These are phyloP conservation scores for Salix purpurea DNA, from an alignment of 345 rosid species.

Conservation along the genomic window DNA sequence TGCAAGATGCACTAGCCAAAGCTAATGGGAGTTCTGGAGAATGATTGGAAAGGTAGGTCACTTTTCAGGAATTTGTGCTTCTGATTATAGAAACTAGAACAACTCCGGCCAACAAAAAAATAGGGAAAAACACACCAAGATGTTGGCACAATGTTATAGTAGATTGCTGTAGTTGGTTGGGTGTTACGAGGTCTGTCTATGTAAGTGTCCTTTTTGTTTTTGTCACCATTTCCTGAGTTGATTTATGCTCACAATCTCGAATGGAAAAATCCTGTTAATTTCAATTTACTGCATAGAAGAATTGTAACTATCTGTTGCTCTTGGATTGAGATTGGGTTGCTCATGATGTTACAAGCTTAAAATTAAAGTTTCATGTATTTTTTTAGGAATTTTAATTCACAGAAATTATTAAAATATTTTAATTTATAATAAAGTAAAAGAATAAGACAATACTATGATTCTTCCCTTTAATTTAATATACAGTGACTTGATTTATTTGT, in stretches of 20 bases:
- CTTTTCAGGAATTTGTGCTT: neutral
- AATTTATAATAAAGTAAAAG: no score
- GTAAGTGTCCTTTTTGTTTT: neutral
- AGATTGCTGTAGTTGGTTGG: neutral
- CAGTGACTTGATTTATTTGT: no score
- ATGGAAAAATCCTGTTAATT: neutral
- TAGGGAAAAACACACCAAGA: neutral
- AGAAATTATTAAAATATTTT: no score
- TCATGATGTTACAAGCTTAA: no score
- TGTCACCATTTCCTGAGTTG: neutral
- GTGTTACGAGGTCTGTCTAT: neutral
- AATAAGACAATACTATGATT: no score
- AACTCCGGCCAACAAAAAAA: neutral
- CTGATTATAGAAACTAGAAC: neutral
- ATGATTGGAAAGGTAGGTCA: slow-evolving; percentile 10
- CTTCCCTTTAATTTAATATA: no score
- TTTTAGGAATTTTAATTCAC: no score
- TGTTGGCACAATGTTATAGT: neutral
- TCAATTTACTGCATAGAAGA: neutral
- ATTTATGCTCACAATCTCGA: neutral
- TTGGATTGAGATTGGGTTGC: no score
- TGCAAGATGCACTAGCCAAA: slow-evolving; percentile 72
- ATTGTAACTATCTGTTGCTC: neutral
- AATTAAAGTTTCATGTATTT: no score
- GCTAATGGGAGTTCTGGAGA: slow-evolving; percentile 55